Evolutionary conservation across 2,329 filamentous ascomycete species (phyloP).

Genomic region (Sporothrix humicola): DNA sequence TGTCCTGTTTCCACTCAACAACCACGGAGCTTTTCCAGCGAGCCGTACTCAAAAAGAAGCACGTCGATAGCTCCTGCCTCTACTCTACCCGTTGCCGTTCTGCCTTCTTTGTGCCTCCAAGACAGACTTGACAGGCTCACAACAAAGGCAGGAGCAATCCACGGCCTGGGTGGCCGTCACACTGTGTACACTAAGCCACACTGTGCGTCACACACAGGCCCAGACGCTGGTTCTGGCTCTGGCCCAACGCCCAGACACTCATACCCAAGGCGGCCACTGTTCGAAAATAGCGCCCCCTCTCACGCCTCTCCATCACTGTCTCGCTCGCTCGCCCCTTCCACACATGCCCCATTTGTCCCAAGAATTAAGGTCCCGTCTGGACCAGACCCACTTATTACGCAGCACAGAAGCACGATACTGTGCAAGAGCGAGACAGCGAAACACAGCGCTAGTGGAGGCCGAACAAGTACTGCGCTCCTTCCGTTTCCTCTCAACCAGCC

Average conservation of each 20-base stretch:
- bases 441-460: constrained; percentile 25
- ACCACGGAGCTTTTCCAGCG: constrained; percentile 15
- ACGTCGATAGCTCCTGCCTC: constrained; percentile 1
- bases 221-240: neutral
- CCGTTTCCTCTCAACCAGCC: constrained; percentile 26
- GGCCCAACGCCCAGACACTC: neutral
- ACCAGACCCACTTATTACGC: constrained; percentile 27
- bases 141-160: constrained; percentile 3
- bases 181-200: constrained; percentile 16
- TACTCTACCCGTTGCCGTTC: neutral
- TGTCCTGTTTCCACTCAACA: neutral
- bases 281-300: constrained; percentile 34
- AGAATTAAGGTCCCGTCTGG: constrained; percentile 35
- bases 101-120: constrained; percentile 9
- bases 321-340: constrained; percentile 5
- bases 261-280: constrained; percentile 1
- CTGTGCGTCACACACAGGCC: constrained; percentile 18
- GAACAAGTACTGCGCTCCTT: constrained; percentile 27
- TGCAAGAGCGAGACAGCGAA: constrained; percentile 24
- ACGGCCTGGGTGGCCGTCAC: neutral
- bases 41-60: neutral
- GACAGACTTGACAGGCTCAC: neutral
- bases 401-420: constrained; percentile 7
- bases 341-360: constrained; percentile 13
- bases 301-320: constrained; percentile 14